Evolutionary conservation across 305 asterid species (phyloP).

Genomic region (Stenogyne calaminthoides): DNA sequence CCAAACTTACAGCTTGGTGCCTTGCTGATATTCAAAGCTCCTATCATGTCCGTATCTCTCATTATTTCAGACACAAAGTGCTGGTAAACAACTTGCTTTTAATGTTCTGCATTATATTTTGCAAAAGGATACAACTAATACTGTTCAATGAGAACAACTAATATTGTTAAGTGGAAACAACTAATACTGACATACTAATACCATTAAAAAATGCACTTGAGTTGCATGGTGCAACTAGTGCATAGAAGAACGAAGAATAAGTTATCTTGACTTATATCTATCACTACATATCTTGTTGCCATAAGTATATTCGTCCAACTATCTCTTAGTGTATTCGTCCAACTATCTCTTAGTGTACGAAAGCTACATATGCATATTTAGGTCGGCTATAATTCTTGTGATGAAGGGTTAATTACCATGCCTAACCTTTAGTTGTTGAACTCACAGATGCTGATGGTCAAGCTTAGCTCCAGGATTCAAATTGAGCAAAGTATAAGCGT

Average conservation of each 20-base stretch:
- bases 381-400: background rate
- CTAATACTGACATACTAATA: too few relatives aligned
- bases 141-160: too few relatives aligned
- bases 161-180: too few relatives aligned
- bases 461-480: slow-evolving; percentile 52
- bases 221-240: too few relatives aligned
- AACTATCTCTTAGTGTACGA: background rate
- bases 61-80: slow-evolving; percentile 78
- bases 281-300: slow-evolving; percentile 3
- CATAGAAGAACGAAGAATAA: background rate
- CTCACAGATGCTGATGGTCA: slow-evolving; percentile 73
- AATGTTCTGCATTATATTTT: slow-evolving; percentile 16
- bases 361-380: background rate
- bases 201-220: too few relatives aligned
- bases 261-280: background rate
- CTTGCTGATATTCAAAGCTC: slow-evolving; percentile 42
- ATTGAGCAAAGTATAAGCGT: slow-evolving; percentile 45
- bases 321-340: background rate
- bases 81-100: slow-evolving; percentile 55
- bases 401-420: background rate
- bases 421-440: slow-evolving; percentile 27
- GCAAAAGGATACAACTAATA: background rate
- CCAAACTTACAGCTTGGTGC: slow-evolving; percentile 59
- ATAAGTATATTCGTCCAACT: background rate
- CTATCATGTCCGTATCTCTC: slow-evolving; percentile 43